These are phyloP conservation scores for Talaromyces pinophilus DNA, from an alignment of 2,329 filamentous ascomycete genomes.

Conservation along the genomic window DNA sequence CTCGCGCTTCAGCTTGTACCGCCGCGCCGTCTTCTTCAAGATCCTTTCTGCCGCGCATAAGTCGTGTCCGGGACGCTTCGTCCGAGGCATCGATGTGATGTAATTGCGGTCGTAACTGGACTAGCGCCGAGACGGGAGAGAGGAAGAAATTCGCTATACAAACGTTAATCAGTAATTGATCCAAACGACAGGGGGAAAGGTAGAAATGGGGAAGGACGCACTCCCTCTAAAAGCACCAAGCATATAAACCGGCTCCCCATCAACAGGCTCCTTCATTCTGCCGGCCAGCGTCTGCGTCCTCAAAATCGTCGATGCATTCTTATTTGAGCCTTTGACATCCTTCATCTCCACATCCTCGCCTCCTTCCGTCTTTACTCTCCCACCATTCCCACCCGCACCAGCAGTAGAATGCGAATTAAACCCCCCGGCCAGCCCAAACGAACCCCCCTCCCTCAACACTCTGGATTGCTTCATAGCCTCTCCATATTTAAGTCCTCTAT, in stretches of 20 bases:
- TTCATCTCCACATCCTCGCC: slow-evolving; percentile 37
- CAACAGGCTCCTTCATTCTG: slow-evolving; percentile 68
- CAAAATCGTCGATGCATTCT: slow-evolving; percentile 58
- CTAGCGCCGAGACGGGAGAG: slow-evolving; percentile 76
- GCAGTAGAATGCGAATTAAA: slow-evolving; percentile 58
- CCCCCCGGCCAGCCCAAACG: slow-evolving; percentile 70
- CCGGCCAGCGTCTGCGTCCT: slow-evolving; percentile 83
- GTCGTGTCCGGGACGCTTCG: slow-evolving; percentile 57
- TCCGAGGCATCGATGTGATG: slow-evolving; percentile 86
- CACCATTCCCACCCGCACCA: slow-evolving; percentile 28
- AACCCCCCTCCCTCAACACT: slow-evolving; percentile 61
- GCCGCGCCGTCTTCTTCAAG: slow-evolving; percentile 47
- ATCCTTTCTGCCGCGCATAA: slow-evolving; percentile 41
- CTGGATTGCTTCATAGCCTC: slow-evolving; percentile 65
- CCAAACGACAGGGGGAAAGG: neutral
- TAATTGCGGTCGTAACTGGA: slow-evolving; percentile 87
- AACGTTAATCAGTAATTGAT: neutral
- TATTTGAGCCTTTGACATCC: slow-evolving; percentile 28
- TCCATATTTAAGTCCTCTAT: slow-evolving; percentile 81
- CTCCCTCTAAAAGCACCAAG: slow-evolving; percentile 85
- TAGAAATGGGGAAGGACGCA: slow-evolving; percentile 46
- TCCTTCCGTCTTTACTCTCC: slow-evolving; percentile 25
- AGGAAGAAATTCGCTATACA: slow-evolving; percentile 57
- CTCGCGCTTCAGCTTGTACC: slow-evolving; percentile 61
- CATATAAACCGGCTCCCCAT: slow-evolving; percentile 78